These are phyloP conservation scores for Mesembryanthemum crystallinum DNA, from an alignment of 148 eudicot genomes.

Conservation along the genomic window DNA sequence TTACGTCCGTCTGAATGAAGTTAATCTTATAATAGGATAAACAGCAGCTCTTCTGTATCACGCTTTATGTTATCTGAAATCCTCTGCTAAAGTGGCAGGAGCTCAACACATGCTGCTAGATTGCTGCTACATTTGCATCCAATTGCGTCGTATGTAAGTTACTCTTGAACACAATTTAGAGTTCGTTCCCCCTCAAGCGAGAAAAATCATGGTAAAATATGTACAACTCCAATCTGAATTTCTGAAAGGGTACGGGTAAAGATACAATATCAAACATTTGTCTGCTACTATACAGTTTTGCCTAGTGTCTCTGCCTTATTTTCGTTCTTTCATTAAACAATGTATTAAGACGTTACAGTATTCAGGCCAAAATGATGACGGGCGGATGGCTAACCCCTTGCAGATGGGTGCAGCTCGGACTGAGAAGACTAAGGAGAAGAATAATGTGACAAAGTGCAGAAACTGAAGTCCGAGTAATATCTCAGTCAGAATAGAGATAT, in stretches of 20 bases:
- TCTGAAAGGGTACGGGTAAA: too few relatives aligned
- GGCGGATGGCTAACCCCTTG: background rate
- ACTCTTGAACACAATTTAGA: too few relatives aligned
- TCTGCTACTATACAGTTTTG: too few relatives aligned
- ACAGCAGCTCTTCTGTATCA: background rate
- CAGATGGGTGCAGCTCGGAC: conserved; percentile 17
- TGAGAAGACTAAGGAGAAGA: conserved; percentile 7
- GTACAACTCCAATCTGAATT: too few relatives aligned
- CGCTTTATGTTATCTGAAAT: background rate
- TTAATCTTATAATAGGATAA: background rate
- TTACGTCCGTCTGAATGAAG: background rate
- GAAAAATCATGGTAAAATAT: too few relatives aligned
- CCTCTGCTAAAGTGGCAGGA: background rate
- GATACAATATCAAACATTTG: too few relatives aligned
- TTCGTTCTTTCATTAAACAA: too few relatives aligned
- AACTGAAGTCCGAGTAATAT: conserved; percentile 18
- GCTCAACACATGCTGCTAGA: background rate
- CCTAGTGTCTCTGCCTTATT: too few relatives aligned
- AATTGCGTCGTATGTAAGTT: too few relatives aligned
- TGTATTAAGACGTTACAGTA: too few relatives aligned
- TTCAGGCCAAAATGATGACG: too few relatives aligned
- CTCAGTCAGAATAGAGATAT: conserved; percentile 23
- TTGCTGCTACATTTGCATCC: background rate
- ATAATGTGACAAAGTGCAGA: background rate
- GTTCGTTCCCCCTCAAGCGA: too few relatives aligned